Base-by-base conservation (phyloP, 2,329 filamentous ascomycete species). In the Fusarium sp. region DNA sequence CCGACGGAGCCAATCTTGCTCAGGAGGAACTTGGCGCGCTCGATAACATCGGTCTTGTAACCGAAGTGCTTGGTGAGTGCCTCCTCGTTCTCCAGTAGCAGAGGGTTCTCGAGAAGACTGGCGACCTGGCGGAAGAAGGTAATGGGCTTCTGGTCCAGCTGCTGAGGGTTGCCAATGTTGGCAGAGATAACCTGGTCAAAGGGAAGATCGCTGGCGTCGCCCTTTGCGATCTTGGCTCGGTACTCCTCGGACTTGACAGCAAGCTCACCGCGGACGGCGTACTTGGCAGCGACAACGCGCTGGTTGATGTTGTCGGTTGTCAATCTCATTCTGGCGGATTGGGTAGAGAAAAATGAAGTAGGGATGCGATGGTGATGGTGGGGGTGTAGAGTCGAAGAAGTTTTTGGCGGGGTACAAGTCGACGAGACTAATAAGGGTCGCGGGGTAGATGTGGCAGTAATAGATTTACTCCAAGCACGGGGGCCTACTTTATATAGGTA, bases 121-220 rank as follows among this genome's bases (percentile, higher is more conserved):
- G 96, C 88, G 28, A 99, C 96, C 84, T 99, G 95, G 74, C 96
- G 91, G 89, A 99, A 98, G 87, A 98, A 99, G 73, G 96, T 99
- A 76, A 99, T 95, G 76, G 96, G 96, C 86, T 98, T 97, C 87
- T 99, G 96, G 83, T 98, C 96, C 68, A 99, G 90, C 83, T 99
- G 96, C 83, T 99, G 96, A 6, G 96, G 96, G 85, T 99, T 99
- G 78, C 96, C 96, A 77, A 99, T 99, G 84, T 99, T 99, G 82
- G 96, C 96, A 68, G 93, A 95, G 83, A 99, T 95, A 81, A 99
- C 91, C 63, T 94, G 88, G 75, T 93, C 86, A 81, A 99, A 99
- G 49, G 96, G 95, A 51, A 98, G 86, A 76, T 80, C 79, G 45
- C 63, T 52, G 61, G 76, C 80, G 72, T 80, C 86, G 74, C 87